Base-by-base conservation (phyloP, 1,139 yeast genomes). In the Kodamaea anthophila region DNA sequence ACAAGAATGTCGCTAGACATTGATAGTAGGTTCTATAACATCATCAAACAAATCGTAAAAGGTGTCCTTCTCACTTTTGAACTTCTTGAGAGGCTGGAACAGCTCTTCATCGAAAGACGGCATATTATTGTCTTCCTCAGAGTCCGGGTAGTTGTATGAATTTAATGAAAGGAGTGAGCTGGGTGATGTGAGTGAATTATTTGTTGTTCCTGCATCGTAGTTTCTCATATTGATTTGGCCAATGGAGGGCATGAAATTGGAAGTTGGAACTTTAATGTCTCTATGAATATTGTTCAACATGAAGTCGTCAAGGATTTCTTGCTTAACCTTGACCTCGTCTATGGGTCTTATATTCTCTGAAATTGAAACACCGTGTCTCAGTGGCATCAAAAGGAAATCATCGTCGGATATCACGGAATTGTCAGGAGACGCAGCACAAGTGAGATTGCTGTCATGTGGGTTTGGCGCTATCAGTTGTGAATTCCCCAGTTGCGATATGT, bases 281-380 rank as follows among this genome's bases (percentile, higher is more conserved):
- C 51, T 59, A 33, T 63, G 63, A 15, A 62, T 59, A 35, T 60
- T 62, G 44, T 62, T 62, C 37, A 62, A 46, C 29, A 49, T 39
- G 39, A 62, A 62, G 39, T 63, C 69, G 35, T 62, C 64, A 30
- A 60, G 60, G 34, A 61, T 61, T 35, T 63, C 67, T 38, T 61
- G 66, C 38, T 63, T 64, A 39, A 62, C 54, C 34, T 55, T 51
- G 25, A 42, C 41, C 37, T 53, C 56, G 33, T 56, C 62, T 35
- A 46, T 40, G 15, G 35, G 30, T 21, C 33, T 30, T n/a, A 16
- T 13, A 9, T 28, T 20, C 9, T 18, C 16, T 4, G 44, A 41
- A 29, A 36, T 30, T 5, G 45, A 40, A 5, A 36, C 32, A n/a
- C 38, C 32, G 19, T 35, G 43, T 13, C 34, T 35, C 14, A 42